These are phyloP conservation scores for Liquidambar formosana DNA, from an alignment of 164 flowering plant species.

Conservation along the genomic window DNA sequence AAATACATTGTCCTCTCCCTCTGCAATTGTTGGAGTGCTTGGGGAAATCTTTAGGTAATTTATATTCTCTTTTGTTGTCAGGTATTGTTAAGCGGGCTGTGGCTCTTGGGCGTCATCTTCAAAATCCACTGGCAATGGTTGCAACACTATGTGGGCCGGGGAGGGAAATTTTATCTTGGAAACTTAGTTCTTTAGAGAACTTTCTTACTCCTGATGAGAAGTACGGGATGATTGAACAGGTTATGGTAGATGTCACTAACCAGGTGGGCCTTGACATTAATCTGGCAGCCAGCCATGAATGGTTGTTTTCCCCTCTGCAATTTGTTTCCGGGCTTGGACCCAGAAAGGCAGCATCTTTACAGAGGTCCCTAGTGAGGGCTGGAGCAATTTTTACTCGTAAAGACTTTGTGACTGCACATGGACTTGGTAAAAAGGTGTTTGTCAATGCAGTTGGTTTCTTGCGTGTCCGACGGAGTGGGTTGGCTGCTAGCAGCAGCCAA, in stretches of 20 bases:
- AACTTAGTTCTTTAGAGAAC: conserved; percentile 61
- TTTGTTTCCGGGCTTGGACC: conserved; percentile 97
- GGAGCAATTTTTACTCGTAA: conserved; percentile 76
- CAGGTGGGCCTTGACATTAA: conserved; percentile 95
- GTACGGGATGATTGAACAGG: conserved; percentile 83
- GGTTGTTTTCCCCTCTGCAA: conserved; percentile 91
- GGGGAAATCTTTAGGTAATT: neutral
- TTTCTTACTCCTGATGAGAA: conserved; percentile 92
- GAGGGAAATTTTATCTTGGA: conserved; percentile 90
- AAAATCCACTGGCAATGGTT: conserved; percentile 94
- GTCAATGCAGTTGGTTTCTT: conserved; percentile 89
- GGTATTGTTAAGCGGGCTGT: conserved; percentile 96
- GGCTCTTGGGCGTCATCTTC: conserved; percentile 92
- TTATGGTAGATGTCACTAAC: conserved; percentile 92
- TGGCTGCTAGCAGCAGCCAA: conserved; percentile 75
- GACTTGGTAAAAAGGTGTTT: conserved; percentile 82
- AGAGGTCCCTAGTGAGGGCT: conserved; percentile 74
- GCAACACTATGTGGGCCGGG: conserved; percentile 96
- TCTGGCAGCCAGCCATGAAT: conserved; percentile 87
- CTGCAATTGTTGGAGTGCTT: neutral
- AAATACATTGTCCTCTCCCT: conserved; percentile 2
- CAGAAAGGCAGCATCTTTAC: conserved; percentile 85
- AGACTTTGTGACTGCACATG: conserved; percentile 63
- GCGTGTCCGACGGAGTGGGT: conserved; percentile 87
- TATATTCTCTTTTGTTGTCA: conserved; percentile 23